Evolutionary conservation across 345 rosid genomes (phyloP).

Genomic region (Litchi chinensis): DNA sequence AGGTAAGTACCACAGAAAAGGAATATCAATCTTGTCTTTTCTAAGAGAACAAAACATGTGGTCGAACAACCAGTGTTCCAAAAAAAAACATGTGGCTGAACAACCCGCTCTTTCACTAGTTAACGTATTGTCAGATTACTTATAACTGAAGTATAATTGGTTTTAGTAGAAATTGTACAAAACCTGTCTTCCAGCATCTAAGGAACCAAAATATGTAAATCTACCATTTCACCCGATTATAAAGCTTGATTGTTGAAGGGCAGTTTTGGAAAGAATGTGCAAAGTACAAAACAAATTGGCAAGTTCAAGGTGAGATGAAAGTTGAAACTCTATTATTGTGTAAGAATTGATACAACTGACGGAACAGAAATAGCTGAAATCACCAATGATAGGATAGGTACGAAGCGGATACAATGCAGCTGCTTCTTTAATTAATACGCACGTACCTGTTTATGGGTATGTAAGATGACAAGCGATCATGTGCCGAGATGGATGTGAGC

Average conservation of each 20-base stretch:
- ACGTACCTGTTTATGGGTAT: not conserved
- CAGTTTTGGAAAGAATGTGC: not conserved
- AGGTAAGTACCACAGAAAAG: not conserved
- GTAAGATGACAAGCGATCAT: not conserved
- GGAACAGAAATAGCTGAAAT: not conserved
- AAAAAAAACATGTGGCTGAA: not conserved
- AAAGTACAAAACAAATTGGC: not conserved
- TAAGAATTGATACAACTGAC: not conserved
- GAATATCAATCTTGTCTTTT: constrained; percentile 8
- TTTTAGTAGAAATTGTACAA: not conserved
- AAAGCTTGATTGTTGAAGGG: not conserved
- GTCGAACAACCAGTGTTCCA: not conserved
- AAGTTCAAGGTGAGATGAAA: not conserved
- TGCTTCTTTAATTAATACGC: not conserved
- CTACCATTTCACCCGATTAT: not conserved
- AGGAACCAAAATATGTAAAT: not conserved
- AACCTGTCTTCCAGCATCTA: not conserved
- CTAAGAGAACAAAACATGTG: not conserved
- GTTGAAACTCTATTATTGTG: not conserved
- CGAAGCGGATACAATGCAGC: too few species aligned
- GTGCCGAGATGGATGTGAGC: not conserved
- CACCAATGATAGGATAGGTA: not conserved
- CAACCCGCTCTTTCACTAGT: not conserved
- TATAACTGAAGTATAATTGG: not conserved
- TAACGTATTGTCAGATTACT: not conserved